Base-by-base conservation (phyloP, 1,284 basidiomycete species). In the Chalciporus sp. region DNA sequence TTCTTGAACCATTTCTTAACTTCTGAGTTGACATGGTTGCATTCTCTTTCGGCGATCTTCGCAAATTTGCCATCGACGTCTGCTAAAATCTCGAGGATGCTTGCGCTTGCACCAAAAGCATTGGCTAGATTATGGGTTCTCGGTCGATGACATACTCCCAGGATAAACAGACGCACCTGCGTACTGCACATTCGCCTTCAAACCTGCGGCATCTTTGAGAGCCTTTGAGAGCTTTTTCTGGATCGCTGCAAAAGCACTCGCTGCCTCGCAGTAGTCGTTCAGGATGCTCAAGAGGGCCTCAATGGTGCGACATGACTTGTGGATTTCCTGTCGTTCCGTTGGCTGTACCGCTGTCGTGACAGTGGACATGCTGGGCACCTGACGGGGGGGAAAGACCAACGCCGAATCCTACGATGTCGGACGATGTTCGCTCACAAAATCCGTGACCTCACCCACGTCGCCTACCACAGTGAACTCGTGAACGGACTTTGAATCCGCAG, bases 1-100 rank as follows among this genome's bases (percentile, higher is more conserved):
- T 85, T 90, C 80, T 88, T 90, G 76, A 91, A 85, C 86, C 88
- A 91, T 61, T 88, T 92, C 75, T 85, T 86, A 40, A 91, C 82
- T 58, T 91, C 89, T 35, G 74, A 70, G 58, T 81, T 84, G 45
- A 89, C 72, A 20, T 57, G 64, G 58, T 85, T 84, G 57, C 84
- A 90, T 61, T 92, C 88, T 71, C 84, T 90, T 62, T 89, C 86
- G 6, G 81, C 80, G 54, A 86, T 66, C 72, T 88, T 92, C 37
- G 82, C 79, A 67, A 88, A 90, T 72, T 88, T 92, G 57, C 72
- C 58, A 61, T 90, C 85, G 47, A 90, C 78, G 33, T 91, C 88
- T 1, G 80, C 78, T 41, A 89, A 71, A 14, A 79, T 72, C 49
- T 92, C 89, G 64, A 90, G 86, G 47, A 92, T 77, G 47, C 61